Conservation (phyloP, 371 early-diverging fungal genomes). For the Mucor plumbeus region DNA sequence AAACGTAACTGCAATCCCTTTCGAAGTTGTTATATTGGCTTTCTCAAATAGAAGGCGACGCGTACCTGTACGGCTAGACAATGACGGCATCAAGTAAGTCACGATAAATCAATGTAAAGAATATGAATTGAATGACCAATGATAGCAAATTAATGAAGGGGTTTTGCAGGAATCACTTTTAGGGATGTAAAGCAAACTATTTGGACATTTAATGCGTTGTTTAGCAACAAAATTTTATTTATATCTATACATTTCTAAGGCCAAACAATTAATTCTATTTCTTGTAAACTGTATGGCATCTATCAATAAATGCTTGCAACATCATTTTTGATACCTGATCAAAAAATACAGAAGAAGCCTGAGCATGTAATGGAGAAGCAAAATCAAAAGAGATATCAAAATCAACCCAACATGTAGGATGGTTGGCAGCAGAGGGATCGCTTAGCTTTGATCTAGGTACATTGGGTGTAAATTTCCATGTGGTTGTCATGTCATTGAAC, state of each 20-base stretch:
- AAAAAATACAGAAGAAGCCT: constrained; percentile 76
- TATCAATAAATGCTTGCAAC: constrained; percentile 73
- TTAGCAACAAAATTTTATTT: background rate
- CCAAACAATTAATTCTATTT: constrained; percentile 16
- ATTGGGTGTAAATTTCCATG: constrained; percentile 72
- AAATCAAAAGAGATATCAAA: constrained; percentile 83
- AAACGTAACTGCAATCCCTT: background rate
- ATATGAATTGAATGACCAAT: too few relatives aligned
- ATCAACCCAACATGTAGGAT: constrained; percentile 68
- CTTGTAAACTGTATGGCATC: constrained; percentile 66
- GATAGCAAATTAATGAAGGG: too few relatives aligned
- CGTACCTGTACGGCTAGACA: constrained; percentile 5
- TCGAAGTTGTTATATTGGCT: background rate
- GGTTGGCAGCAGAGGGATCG: constrained; percentile 43
- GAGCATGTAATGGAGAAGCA: constrained; percentile 75
- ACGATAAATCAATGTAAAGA: background rate
- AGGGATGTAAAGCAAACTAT: background rate
- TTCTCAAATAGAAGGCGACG: constrained; percentile 5
- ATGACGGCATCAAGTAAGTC: constrained; percentile 12
- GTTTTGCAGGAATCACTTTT: background rate
- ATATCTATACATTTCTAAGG: background rate
- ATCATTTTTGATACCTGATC: constrained; percentile 76
- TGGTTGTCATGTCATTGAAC: constrained; percentile 71
- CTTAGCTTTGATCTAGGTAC: constrained; percentile 35
- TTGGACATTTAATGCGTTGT: background rate